Evolutionary conservation across 257 asterid species (phyloP).

Genomic region (Haberlea rhodopensis): DNA sequence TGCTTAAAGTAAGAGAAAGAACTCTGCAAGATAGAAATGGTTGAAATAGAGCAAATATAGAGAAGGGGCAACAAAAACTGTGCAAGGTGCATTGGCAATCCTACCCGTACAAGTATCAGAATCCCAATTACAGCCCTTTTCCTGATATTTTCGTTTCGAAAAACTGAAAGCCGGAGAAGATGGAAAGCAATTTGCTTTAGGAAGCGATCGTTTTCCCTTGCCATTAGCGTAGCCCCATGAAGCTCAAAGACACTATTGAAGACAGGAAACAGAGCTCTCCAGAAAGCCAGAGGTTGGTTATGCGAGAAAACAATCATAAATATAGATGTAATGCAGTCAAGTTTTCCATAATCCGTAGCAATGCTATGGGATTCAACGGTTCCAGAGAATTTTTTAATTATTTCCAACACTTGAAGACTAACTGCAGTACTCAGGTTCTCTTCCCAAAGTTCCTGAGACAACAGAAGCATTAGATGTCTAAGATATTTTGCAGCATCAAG

Average conservation of each 20-base stretch:
- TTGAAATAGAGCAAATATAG: background rate
- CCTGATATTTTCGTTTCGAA: conserved; percentile 81
- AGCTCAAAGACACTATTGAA: conserved; percentile 77
- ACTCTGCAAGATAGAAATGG: conserved; percentile 54
- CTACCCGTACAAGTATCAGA: conserved; percentile 92
- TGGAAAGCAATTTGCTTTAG: conserved; percentile 94
- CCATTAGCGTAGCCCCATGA: conserved; percentile 96
- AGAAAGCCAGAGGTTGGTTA: conserved; percentile 83
- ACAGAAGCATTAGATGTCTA: conserved; percentile 20
- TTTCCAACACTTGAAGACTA: conserved; percentile 90
- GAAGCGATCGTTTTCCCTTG: conserved; percentile 97
- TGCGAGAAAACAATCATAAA: conserved; percentile 82
- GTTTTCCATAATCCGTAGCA: conserved; percentile 97
- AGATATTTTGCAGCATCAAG: conserved; percentile 20
- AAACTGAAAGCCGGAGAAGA: conserved; percentile 95
- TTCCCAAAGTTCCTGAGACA: conserved; percentile 96
- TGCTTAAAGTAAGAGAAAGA: conserved; percentile 78
- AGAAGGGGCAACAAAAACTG: conserved; percentile 15
- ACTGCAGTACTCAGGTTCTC: conserved; percentile 96
- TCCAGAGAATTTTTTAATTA: conserved; percentile 74
- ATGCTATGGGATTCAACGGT: conserved; percentile 76
- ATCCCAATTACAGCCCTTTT: conserved; percentile 90
- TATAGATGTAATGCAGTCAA: conserved; percentile 88
- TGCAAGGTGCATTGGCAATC: conserved; percentile 21
- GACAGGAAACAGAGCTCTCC: conserved; percentile 89